phyloP scores from a whole-genome alignment of 441 rosid genomes.

The Pelargonium australe region DNA sequence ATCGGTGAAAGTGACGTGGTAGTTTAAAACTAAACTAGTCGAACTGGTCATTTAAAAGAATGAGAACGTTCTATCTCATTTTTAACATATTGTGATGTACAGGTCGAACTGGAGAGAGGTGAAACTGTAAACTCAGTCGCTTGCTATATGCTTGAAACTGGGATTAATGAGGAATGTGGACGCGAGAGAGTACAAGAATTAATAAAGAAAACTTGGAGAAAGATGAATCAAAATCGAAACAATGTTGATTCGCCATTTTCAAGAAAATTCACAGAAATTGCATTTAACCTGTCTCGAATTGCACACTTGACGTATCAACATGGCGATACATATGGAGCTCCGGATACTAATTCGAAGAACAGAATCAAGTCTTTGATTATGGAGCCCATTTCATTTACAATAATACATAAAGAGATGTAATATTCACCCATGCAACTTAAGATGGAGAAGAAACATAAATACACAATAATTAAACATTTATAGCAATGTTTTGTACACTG shows the following conservation, averaged over 20 bases:
- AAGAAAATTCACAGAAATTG: slow-evolving; percentile 13
- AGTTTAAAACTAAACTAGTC: no score
- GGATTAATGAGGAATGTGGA: slow-evolving; percentile 25
- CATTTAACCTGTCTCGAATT: slow-evolving; percentile 30
- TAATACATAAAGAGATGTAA: no score
- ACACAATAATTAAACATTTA: no score
- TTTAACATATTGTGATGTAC: not conserved
- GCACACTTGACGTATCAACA: slow-evolving; percentile 27
- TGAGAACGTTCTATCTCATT: no score
- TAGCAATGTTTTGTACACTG: no score
- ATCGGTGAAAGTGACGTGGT: no score
- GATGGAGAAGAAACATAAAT: no score
- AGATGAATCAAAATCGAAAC: slow-evolving; percentile 21
- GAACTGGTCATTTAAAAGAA: no score
- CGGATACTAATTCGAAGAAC: slow-evolving; percentile 20
- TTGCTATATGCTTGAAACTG: slow-evolving; percentile 30
- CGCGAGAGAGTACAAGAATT: slow-evolving; percentile 15
- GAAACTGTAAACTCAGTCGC: slow-evolving; percentile 25
- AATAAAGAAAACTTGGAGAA: slow-evolving; percentile 31
- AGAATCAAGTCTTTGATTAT: slow-evolving; percentile 23
- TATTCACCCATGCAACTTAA: no score
- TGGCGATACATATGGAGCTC: slow-evolving; percentile 34
- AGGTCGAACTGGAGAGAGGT: slow-evolving; percentile 35
- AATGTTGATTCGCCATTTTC: not conserved
- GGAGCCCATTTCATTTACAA: slow-evolving; percentile 17